These are phyloP conservation scores for Chaetomium cochliodes DNA, from an alignment of 495 filamentous ascomycete species.

Conservation along the genomic window DNA sequence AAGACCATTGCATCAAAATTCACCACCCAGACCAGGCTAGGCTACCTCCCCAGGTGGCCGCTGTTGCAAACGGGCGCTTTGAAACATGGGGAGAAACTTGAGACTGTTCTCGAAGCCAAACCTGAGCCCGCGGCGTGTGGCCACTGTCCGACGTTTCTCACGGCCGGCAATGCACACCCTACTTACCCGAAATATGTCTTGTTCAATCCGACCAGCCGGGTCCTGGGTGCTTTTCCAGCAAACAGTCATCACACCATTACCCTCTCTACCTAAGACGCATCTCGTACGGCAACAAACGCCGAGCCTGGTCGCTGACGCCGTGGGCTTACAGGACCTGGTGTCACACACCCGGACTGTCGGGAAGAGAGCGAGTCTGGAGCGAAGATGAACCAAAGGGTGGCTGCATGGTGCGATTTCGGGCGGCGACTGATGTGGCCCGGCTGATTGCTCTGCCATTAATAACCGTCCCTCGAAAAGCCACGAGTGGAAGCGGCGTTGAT, in stretches of 20 bases:
- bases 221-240: neutral
- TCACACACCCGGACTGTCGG: slow-evolving; percentile 3
- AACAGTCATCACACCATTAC: neutral
- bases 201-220: neutral
- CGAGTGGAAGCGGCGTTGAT: neutral
- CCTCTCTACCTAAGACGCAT: neutral
- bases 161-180: neutral
- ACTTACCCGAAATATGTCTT: neutral
- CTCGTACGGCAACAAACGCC: neutral
- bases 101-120: slow-evolving; percentile 11
- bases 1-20: neutral
- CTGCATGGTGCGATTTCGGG: slow-evolving; percentile 3
- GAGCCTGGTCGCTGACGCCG: neutral
- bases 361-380: neutral
- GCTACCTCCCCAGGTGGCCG: neutral
- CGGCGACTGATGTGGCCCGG: neutral
- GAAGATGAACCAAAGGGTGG: neutral
- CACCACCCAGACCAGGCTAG: no score
- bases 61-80: neutral
- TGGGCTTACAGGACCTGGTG: neutral
- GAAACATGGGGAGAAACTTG: slow-evolving; percentile 12
- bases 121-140: neutral
- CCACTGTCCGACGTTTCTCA: neutral
- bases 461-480: neutral
- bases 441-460: neutral